Evolutionary conservation across 371 early-diverging fungal genomes (phyloP).

Genomic region (Polyrhizophydium stewartii): DNA sequence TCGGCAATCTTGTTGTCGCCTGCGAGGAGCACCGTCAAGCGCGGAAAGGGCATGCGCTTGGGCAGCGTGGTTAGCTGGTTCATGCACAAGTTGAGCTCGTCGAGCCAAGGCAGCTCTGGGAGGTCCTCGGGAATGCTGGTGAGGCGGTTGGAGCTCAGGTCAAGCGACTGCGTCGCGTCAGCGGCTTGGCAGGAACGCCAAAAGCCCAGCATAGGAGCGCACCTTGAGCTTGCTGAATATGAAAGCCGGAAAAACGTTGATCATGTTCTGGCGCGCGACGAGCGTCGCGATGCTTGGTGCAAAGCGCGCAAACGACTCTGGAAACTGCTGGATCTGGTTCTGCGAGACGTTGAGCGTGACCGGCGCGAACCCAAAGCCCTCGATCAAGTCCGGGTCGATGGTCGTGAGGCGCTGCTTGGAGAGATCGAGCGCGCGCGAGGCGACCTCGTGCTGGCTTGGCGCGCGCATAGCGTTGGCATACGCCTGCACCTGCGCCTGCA

Average conservation of each 20-base stretch:
- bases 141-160: neutral
- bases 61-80: slow-evolving; percentile 52
- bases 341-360: neutral
- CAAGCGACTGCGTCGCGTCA: neutral
- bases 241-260: neutral
- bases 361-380: neutral
- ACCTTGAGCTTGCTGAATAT: neutral
- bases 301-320: neutral
- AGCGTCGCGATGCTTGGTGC: neutral
- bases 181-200: too few species aligned
- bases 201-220: too few species aligned
- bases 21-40: slow-evolving; percentile 39
- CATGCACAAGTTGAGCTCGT: slow-evolving; percentile 28
- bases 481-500: too few species aligned
- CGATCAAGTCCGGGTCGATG: neutral
- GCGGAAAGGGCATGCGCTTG: slow-evolving; percentile 34
- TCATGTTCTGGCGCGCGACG: neutral
- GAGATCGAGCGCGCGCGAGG: neutral
- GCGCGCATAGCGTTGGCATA: too few species aligned
- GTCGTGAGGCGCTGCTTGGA: neutral
- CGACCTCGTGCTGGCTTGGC: neutral
- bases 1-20: slow-evolving; percentile 49
- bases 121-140: neutral
- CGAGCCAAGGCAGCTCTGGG: slow-evolving; percentile 1
- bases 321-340: neutral